Percentiles rank a stretch among this genome's conserved stretches.
phyloP scores from a whole-genome alignment of 2,329 filamentous ascomycete species.

The Periconia sp. region DNA sequence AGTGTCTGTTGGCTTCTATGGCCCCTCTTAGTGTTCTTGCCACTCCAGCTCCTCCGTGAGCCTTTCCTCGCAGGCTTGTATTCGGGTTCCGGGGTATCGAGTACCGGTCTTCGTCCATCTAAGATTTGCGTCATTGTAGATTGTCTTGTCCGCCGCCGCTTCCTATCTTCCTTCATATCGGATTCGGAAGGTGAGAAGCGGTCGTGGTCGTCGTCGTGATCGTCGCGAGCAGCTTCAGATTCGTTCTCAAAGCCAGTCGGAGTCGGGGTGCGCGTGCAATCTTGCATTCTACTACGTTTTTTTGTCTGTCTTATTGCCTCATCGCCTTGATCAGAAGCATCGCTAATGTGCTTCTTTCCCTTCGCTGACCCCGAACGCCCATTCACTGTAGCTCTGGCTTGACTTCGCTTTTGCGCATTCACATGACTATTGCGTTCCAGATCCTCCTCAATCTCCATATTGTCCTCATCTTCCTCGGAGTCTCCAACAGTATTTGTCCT shows the following conservation, averaged over 20 bases:
- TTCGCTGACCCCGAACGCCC: conserved; percentile 2
- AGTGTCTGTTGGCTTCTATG: conserved; percentile 31
- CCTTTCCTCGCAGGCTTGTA: conserved; percentile 25
- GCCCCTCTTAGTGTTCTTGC: conserved; percentile 9
- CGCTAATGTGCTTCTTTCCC: conserved; percentile 20
- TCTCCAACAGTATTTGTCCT: conserved; percentile 10
- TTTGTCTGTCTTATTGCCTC: conserved; percentile 3
- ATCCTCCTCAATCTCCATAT: conserved; percentile 5
- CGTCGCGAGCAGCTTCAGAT: not conserved
- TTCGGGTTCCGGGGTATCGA: conserved; percentile 21
- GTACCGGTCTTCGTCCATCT: conserved; percentile 23
- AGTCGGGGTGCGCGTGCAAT: conserved; percentile 5
- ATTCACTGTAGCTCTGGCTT: not conserved
- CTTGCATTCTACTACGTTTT: conserved; percentile 23
- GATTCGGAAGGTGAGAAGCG: not conserved
- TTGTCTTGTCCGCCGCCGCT: conserved; percentile 25
- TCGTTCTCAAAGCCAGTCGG: conserved; percentile 3
- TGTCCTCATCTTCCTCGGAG: conserved; percentile 11
- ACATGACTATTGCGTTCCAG: conserved; percentile 6
- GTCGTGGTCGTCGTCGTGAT: conserved; percentile 7
- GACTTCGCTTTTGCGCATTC: not conserved
- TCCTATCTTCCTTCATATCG: conserved; percentile 3
- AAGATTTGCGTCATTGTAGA: conserved; percentile 41
- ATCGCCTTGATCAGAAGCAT: conserved; percentile 7
- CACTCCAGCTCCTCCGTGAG: conserved; percentile 23